These are phyloP conservation scores for Metschnikowia aberdeeniae DNA, from an alignment of 805 yeast species.

Conservation along the genomic window DNA sequence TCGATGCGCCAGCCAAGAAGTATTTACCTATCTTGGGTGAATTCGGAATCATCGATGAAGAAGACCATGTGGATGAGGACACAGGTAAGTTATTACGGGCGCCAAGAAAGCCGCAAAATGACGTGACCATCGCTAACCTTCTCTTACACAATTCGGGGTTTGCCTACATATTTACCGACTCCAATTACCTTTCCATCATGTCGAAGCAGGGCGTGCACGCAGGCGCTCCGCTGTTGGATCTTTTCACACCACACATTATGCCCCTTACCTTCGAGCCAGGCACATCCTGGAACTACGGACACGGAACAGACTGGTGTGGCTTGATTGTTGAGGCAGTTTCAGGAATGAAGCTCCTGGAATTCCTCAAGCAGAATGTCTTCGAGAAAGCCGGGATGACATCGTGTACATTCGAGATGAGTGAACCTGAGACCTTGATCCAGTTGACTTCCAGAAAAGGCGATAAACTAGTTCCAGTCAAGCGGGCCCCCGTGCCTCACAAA, in stretches of 20 bases:
- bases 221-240: slow-evolving; percentile 20
- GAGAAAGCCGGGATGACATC: slow-evolving; percentile 32
- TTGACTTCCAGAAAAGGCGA: slow-evolving; percentile 6
- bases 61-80: slow-evolving; percentile 12
- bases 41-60: slow-evolving; percentile 12
- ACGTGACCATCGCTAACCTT: slow-evolving; percentile 16
- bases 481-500: slow-evolving; percentile 13
- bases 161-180: slow-evolving; percentile 29
- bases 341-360: slow-evolving; percentile 30
- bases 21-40: slow-evolving; percentile 32
- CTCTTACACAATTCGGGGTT: slow-evolving; percentile 25
- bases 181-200: slow-evolving; percentile 25
- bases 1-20: slow-evolving; percentile 31
- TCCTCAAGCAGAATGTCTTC: slow-evolving; percentile 28
- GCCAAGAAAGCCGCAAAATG: slow-evolving; percentile 8
- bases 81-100: slow-evolving; percentile 13
- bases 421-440: slow-evolving; percentile 6
- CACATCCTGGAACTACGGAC: slow-evolving; percentile 34
- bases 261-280: slow-evolving; percentile 35
- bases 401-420: slow-evolving; percentile 13
- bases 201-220: slow-evolving; percentile 19
- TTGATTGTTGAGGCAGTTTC: slow-evolving; percentile 31
- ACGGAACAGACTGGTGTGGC: slow-evolving; percentile 38
- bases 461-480: slow-evolving; percentile 3
- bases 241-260: slow-evolving; percentile 24